These are phyloP conservation scores for Lipomyces orientalis DNA, from an alignment of 805 yeast genomes.

Conservation along the genomic window DNA sequence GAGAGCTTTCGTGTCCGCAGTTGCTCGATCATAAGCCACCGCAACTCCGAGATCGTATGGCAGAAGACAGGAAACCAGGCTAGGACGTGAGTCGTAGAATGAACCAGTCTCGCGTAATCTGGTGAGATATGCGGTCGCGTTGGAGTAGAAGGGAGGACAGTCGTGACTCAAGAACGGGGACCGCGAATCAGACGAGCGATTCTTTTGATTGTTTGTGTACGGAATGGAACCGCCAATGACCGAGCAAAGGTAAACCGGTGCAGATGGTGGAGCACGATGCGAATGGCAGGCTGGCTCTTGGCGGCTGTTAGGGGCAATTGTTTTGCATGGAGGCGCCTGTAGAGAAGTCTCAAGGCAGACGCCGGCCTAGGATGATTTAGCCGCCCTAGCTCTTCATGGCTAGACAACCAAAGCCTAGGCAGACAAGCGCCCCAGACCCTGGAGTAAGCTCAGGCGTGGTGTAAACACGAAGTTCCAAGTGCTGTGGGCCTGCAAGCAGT, in stretches of 20 bases:
- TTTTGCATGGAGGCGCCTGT: background rate
- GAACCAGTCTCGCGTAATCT: background rate
- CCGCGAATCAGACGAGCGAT: background rate
- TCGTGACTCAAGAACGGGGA: too few relatives aligned
- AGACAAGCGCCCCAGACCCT: background rate
- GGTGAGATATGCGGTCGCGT: background rate
- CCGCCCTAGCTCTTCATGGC: background rate
- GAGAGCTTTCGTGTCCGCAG: background rate
- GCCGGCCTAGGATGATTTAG: background rate
- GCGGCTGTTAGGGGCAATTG: background rate
- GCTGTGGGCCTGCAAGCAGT: background rate
- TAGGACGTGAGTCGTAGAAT: background rate
- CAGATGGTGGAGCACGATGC: background rate
- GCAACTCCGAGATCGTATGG: background rate
- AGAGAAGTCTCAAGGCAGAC: too few relatives aligned
- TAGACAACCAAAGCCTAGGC: background rate
- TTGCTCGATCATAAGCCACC: background rate
- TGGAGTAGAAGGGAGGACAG: background rate
- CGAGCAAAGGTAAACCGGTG: background rate
- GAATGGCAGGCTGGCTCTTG: background rate
- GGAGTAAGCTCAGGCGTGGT: background rate
- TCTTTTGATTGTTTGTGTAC: background rate
- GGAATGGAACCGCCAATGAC: background rate
- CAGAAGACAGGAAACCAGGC: background rate
- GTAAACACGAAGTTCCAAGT: background rate